phyloP scores from a whole-genome alignment of 2,329 filamentous ascomycete genomes.

The Fusarium xyrophilum region DNA sequence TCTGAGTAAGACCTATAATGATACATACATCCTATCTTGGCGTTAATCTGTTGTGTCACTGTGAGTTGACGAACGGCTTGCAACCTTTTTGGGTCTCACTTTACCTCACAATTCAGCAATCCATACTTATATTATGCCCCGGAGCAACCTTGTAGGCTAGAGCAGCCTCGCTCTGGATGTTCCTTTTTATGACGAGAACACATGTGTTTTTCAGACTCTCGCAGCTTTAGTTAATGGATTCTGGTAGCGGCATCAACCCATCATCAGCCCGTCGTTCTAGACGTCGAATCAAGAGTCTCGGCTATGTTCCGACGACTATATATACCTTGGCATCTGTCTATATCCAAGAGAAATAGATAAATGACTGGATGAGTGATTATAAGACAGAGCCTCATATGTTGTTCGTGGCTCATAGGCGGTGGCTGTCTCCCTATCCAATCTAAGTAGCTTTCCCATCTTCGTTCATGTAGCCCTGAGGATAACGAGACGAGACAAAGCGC shows the following conservation, averaged over 20 bases:
- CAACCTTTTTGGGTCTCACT: neutral
- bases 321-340: neutral
- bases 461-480: neutral
- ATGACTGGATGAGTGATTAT: too few relatives aligned
- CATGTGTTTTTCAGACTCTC: neutral
- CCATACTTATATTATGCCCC: too few relatives aligned
- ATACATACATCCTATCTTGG: neutral
- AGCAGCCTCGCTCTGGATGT: neutral
- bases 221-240: neutral
- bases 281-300: neutral
- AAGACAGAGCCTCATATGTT: neutral
- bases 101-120: neutral
- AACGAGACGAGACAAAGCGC: neutral
- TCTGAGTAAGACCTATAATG: conserved; percentile 4
- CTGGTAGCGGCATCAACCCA: too few relatives aligned
- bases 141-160: neutral
- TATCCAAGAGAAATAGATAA: neutral
- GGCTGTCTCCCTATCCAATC: neutral
- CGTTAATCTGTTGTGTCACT: neutral
- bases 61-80: neutral
- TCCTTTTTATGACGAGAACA: neutral
- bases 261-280: too few relatives aligned
- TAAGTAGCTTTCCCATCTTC: neutral
- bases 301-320: neutral
- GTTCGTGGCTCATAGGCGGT: neutral